Base-by-base conservation (phyloP, 257 asterid genomes). In the Nicotiana noctiflora region DNA sequence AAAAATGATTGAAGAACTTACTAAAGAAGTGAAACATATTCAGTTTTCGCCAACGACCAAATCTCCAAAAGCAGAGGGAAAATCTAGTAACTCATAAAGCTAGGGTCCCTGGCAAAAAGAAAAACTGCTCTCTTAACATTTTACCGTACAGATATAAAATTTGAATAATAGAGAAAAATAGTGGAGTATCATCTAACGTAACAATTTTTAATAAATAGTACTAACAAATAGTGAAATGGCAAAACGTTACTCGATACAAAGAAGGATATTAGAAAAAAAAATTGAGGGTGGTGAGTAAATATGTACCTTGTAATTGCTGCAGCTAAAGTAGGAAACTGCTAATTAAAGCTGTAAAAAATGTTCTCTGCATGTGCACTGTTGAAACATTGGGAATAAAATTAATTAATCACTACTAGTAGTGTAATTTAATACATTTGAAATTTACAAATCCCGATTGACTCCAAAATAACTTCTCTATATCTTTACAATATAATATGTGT, bases 401-500 rank as follows among this genome's bases (percentile, higher is more conserved):
- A 59, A 19, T 56, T 56, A 10, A 55, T 0, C 7, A 17, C 9
- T 18, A 40, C 49, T 40, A 40, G 49, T 0, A 1, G 12, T 40
- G 2, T 40, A 53, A 56, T 18, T 68, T 68, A 77, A 52, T 79
- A 27, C 29, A 84, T 81, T 64, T 82, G 63, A 81, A n/a, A 81
- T 57, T 25, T 68, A 80, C 83, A 85, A 76, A 85, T 86, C 86
- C 88, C 84, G 78, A 32, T 32, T 4, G 6, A 32, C 0, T 32
- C 5, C 6, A 5, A 32, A 32, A 4, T 6, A 4, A 32, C 6
- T n/a, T n/a, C 37, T 32, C 37, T 32, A 1, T 32, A 32, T 5
- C 27, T 32, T 32, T 32, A 32, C 6, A 32, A 31, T 0, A 0
- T 31, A 31, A 31, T 0, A 3, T n/a, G 27, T 25, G 37, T 32